phyloP scores from a whole-genome alignment of 2,329 filamentous ascomycete genomes.

The Trichoderma simmonsii region DNA sequence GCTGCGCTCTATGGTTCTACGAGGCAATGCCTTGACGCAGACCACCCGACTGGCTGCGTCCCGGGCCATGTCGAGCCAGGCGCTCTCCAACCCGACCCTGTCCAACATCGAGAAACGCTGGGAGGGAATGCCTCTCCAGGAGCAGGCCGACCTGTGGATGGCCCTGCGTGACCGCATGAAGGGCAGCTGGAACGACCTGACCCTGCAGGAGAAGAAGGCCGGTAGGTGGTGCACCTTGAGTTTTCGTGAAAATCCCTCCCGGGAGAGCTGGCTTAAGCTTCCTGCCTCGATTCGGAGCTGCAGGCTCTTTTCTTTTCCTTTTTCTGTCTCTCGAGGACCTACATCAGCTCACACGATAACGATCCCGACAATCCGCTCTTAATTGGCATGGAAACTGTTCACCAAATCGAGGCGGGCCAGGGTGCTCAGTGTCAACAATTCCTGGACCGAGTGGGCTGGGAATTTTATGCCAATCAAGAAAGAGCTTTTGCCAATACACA shows the following conservation, averaged over 20 bases:
- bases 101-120: conserved; percentile 99
- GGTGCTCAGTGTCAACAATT: background rate
- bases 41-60: conserved; percentile 44
- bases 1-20: conserved; percentile 54
- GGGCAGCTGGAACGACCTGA: conserved; percentile 93
- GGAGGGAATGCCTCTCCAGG: conserved; percentile 96
- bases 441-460: background rate
- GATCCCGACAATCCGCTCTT: background rate
- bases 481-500: background rate
- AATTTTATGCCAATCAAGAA: background rate
- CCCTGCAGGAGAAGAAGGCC: conserved; percentile 96
- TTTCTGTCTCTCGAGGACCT: background rate
- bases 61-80: conserved; percentile 69
- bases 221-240: conserved; percentile 60
- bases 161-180: conserved; percentile 97
- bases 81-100: conserved; percentile 96
- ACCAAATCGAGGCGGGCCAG: background rate
- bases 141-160: conserved; percentile 99
- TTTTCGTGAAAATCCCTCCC: conserved; percentile 35
- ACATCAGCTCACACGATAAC: background rate
- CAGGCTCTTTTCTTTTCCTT: background rate
- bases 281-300: background rate
- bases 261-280: background rate
- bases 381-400: background rate
- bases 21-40: conserved; percentile 49